Evolutionary conservation across 345 rosid genomes (phyloP), one percentile per base, ranked within the genome.

Genomic region (Durio zibethinus): DNA sequence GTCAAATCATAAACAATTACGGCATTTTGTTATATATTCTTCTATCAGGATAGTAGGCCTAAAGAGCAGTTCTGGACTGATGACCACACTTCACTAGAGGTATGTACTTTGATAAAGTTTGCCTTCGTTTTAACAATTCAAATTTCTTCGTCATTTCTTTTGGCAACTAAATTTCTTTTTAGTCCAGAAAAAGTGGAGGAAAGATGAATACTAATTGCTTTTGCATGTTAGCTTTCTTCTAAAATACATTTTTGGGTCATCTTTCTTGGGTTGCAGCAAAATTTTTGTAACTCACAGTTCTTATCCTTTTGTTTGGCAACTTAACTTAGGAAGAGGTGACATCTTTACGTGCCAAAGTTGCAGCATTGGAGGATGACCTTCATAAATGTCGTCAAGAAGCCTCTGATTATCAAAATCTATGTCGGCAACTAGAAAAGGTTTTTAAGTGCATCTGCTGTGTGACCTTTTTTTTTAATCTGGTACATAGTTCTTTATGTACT

Each of bases 401-500:
- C 61, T 82, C 90, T 72, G 91, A 94, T 48, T 83, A 83, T 86
- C 88, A 81, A 18, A 82, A 82, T 67, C 90, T 86, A 47, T 82
- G 70, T 80, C 81, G 77, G 48, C 95, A 85, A 77, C 86, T 92
- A 70, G 98, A 97, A 79, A 94, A 90, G 91, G 99, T 94, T 83
- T 68, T 71, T 18, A 61, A 69, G 57, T 76, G 67, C 67, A 72
- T 6, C 73, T 35, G 15, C 62, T 62, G n/a, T n/a, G n/a, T n/a
- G n/a, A n/a, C n/a, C n/a, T n/a, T n/a, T n/a, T n/a, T n/a, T n/a
- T n/a, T n/a, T n/a, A 63, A 48, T 47, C 40, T 60, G 20, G 45
- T 77, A 40, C 10, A 43, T 69, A 48, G 52, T 12, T 31, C 75
- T 64, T 43, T 56, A 5, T 50, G 73, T 74, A 40, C 5, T 54